Evolutionary conservation across 2,329 filamentous ascomycete genomes (phyloP).

Genomic region (Ophioceras dolichostomum): DNA sequence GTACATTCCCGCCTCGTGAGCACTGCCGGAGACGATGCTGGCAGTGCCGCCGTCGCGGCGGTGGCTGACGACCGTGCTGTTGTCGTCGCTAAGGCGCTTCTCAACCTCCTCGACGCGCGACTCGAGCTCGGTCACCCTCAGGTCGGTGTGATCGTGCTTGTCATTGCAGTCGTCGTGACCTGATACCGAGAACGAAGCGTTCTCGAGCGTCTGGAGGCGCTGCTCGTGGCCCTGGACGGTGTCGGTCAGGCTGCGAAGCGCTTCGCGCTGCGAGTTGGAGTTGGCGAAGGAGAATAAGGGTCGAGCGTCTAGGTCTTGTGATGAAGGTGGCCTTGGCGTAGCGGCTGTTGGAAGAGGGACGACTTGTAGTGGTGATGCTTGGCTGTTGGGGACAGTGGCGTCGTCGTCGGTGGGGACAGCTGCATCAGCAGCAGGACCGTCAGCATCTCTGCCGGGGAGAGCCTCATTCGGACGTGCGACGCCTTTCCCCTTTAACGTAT

Average conservation of each 20-base stretch:
- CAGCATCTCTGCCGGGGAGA: not conserved
- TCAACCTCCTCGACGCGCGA: constrained; percentile 48
- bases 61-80: constrained; percentile 23
- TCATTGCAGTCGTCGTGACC: constrained; percentile 60
- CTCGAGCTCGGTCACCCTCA: constrained; percentile 58
- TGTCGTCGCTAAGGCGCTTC: constrained; percentile 35
- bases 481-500: constrained; percentile 30
- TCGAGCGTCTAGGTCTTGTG: constrained; percentile 5
- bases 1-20: constrained; percentile 34
- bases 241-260: constrained; percentile 33
- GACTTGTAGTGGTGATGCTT: not conserved
- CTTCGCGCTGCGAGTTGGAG: constrained; percentile 11
- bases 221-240: constrained; percentile 48
- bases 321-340: not conserved
- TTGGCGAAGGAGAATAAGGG: constrained; percentile 5
- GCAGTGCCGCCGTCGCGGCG: constrained; percentile 23
- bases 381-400: constrained; percentile 1
- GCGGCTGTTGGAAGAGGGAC: not conserved
- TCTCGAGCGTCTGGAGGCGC: constrained; percentile 59
- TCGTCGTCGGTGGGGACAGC: not conserved
- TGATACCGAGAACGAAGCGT: constrained; percentile 51
- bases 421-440: not conserved
- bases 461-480: constrained; percentile 8
- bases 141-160: constrained; percentile 53
- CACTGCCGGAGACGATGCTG: constrained; percentile 33